These are phyloP conservation scores for Paratinospora sagittata DNA, from an alignment of 164 flowering plant species.

Conservation along the genomic window DNA sequence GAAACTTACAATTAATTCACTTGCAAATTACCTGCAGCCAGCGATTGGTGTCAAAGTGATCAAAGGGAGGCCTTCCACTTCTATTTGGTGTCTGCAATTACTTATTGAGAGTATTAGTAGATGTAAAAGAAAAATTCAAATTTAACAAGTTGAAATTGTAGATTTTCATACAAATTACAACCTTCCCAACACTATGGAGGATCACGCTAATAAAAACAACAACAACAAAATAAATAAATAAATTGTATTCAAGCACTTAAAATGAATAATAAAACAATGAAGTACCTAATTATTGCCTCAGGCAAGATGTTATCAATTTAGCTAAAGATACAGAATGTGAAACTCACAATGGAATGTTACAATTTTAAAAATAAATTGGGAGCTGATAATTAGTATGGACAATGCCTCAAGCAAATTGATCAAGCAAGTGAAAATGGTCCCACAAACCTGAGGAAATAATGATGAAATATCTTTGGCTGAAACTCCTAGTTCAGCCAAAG, in stretches of 20 bases:
- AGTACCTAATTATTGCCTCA: background rate
- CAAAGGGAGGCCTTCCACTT: constrained; percentile 73
- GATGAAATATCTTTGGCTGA: constrained; percentile 80
- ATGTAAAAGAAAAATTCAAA: background rate
- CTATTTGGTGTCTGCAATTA: constrained; percentile 65
- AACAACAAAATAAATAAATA: background rate
- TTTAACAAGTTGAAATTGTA: background rate
- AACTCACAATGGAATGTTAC: background rate
- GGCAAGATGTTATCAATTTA: background rate
- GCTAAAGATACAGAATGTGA: background rate
- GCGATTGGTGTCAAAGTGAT: constrained; percentile 63
- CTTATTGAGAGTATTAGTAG: constrained; percentile 9
- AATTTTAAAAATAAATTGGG: background rate
- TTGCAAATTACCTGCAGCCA: constrained; percentile 72
- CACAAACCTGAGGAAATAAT: constrained; percentile 79
- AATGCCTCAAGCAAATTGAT: background rate
- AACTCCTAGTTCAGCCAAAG: constrained; percentile 85
- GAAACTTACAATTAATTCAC: background rate
- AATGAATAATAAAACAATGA: background rate
- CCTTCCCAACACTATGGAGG: background rate
- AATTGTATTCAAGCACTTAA: too few relatives aligned
- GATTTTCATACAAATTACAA: background rate
- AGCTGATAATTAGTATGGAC: too few relatives aligned
- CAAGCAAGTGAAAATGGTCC: background rate
- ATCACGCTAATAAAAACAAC: background rate